Percentiles rank a stretch among this genome's conserved stretches.
Conservation (phyloP, 257 asterid genomes). For the Nicotiana knightiana region DNA sequence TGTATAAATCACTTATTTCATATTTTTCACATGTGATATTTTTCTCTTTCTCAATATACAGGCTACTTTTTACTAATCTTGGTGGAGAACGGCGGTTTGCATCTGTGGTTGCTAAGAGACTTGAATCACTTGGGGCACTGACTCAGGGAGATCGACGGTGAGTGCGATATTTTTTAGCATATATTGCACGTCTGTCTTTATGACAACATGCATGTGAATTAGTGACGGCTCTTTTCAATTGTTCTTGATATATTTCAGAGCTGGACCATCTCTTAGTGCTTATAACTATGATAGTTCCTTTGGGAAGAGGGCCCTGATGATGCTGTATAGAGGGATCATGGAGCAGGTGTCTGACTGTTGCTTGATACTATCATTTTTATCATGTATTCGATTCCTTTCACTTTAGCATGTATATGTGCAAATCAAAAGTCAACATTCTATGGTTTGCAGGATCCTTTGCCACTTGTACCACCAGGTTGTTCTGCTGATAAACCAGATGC, state of each 20-base stretch:
- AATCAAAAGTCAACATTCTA: not conserved
- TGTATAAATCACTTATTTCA: not conserved
- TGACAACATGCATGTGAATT: not conserved
- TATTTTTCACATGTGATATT: not conserved
- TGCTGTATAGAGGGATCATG: slow-evolving; percentile 74
- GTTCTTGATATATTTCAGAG: slow-evolving; percentile 51
- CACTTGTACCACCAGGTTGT: slow-evolving; percentile 86
- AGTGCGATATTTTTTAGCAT: slow-evolving; percentile 4
- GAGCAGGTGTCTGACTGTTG: slow-evolving; percentile 56
- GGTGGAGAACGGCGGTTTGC: slow-evolving; percentile 99
- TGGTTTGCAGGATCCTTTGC: slow-evolving; percentile 51
- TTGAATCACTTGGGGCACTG: slow-evolving; percentile 94
- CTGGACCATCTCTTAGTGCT: slow-evolving; percentile 94
- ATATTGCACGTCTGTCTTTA: not conserved
- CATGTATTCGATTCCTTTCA: not conserved
- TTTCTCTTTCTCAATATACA: slow-evolving; percentile 18
- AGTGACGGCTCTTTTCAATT: not conserved
- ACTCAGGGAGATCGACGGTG: slow-evolving; percentile 99
- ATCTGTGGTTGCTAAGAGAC: slow-evolving; percentile 93
- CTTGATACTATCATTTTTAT: slow-evolving; percentile 8
- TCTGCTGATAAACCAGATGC: slow-evolving; percentile 67
- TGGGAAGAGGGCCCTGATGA: slow-evolving; percentile 82
- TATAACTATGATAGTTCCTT: slow-evolving; percentile 87
- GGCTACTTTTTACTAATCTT: slow-evolving; percentile 91
- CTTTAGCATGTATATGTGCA: not conserved